Percentiles rank a stretch among this genome's conserved stretches.
Evolutionary conservation across 1,284 basidiomycete genomes (phyloP).

Genomic region (Coniophora puteana): DNA sequence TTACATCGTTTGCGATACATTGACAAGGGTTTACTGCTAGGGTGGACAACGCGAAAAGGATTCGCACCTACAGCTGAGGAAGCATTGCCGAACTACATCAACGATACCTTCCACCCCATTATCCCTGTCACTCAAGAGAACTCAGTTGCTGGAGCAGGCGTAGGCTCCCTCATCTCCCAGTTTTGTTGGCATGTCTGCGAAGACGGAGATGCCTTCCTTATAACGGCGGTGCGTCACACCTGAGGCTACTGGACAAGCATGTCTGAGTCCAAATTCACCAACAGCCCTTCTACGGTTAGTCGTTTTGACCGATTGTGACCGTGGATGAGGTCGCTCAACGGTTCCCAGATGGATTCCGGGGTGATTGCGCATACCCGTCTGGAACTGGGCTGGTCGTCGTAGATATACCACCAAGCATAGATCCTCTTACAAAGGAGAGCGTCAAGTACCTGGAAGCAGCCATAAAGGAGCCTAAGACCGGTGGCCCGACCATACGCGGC

Average conservation of each 20-base stretch:
- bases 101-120: slow-evolving; percentile 7
- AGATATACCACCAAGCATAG: slow-evolving; percentile 9
- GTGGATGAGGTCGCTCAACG: not conserved
- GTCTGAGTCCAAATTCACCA: not conserved
- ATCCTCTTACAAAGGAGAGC: slow-evolving; percentile 8
- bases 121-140: slow-evolving; percentile 5
- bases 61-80: slow-evolving; percentile 2
- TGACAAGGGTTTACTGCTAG: not conserved
- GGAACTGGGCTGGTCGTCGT: slow-evolving; percentile 7
- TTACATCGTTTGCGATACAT: not conserved
- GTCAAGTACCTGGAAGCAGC: slow-evolving; percentile 5
- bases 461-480: slow-evolving; percentile 3
- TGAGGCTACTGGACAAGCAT: not conserved
- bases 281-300: not conserved
- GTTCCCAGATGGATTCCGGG: slow-evolving; percentile 7
- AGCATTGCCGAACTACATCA: slow-evolving; percentile 8
- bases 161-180: slow-evolving; percentile 10
- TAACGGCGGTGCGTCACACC: slow-evolving; percentile 9
- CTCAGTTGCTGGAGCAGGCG: slow-evolving; percentile 8
- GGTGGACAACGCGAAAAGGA: slow-evolving; percentile 2
- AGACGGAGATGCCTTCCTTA: slow-evolving; percentile 10
- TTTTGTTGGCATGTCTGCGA: slow-evolving; percentile 12
- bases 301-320: not conserved
- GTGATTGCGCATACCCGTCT: slow-evolving; percentile 11
- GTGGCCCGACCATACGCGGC: slow-evolving; percentile 2